These are phyloP conservation scores for Lachnellula arida DNA, from an alignment of 2,329 filamentous ascomycete genomes.

Conservation along the genomic window DNA sequence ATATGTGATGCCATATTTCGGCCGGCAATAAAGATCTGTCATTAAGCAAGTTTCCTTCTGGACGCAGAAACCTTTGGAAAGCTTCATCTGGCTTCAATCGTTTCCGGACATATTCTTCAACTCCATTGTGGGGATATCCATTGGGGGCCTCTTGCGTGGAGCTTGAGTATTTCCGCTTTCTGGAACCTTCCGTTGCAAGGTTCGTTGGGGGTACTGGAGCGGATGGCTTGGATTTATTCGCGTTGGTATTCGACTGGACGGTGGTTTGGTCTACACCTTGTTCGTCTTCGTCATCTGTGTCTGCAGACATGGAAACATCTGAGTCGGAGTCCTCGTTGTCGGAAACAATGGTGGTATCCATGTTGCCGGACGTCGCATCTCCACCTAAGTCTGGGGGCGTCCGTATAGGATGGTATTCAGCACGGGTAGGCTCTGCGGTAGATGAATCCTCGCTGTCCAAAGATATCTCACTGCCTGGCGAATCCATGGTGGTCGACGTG, in stretches of 20 bases:
- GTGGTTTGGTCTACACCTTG: conserved; percentile 14
- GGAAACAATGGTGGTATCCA: conserved; percentile 12
- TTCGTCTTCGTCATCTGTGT: conserved; percentile 31
- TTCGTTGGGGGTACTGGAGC: not conserved
- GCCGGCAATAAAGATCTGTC: conserved; percentile 43
- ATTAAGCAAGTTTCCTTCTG: conserved; percentile 17
- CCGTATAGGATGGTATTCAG: conserved; percentile 19
- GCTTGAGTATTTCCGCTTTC: conserved; percentile 25
- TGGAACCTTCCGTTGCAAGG: conserved; percentile 14
- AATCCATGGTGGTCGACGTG: conserved; percentile 19
- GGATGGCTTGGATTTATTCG: conserved; percentile 2
- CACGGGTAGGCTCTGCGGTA: conserved; percentile 21
- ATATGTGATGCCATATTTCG: conserved; percentile 67
- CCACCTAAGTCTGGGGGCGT: conserved; percentile 7
- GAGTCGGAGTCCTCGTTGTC: conserved; percentile 30
- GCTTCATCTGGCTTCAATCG: conserved; percentile 25
- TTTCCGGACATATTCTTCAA: conserved; percentile 20
- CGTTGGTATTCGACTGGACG: conserved; percentile 5
- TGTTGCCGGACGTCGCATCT: conserved; percentile 3
- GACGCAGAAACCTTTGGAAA: conserved; percentile 13
- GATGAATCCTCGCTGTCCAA: conserved; percentile 28
- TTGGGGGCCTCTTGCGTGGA: conserved; percentile 12
- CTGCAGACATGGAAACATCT: conserved; percentile 35
- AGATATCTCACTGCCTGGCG: conserved; percentile 21
- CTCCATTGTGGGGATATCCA: conserved; percentile 14